These are phyloP conservation scores for Tritrichomonas musculus DNA, from an alignment of 208 protist species.

Conservation along the genomic window DNA sequence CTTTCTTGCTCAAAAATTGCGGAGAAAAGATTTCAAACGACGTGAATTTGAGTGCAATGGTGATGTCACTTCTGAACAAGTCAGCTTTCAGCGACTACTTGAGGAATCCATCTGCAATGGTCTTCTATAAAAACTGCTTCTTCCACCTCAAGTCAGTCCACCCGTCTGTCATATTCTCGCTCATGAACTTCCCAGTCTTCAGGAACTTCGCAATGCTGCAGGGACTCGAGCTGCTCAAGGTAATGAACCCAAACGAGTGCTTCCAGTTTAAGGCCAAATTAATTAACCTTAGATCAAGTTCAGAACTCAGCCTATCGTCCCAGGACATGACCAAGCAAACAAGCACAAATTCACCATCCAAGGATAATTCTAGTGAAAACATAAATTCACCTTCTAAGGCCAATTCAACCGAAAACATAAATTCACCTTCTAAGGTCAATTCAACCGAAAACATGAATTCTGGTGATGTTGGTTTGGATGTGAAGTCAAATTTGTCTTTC, in stretches of 20 bases:
- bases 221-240: neutral
- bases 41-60: too few relatives aligned
- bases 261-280: neutral
- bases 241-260: too few relatives aligned
- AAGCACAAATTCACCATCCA: too few relatives aligned
- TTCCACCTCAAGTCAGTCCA: neutral
- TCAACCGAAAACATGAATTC: too few relatives aligned
- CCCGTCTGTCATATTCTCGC: neutral
- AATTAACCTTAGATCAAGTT: neutral
- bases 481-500: too few relatives aligned
- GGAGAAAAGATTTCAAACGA: neutral
- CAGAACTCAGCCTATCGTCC: neutral
- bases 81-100: neutral
- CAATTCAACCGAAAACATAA: too few relatives aligned
- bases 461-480: too few relatives aligned
- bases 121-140: neutral
- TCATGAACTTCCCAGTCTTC: neutral
- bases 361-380: too few relatives aligned
- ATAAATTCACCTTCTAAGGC: too few relatives aligned
- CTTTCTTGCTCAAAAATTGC: neutral
- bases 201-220: neutral
- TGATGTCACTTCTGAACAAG: neutral
- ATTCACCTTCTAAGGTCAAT: too few relatives aligned
- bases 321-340: too few relatives aligned
- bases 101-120: neutral